Conservation (phyloP, 129 eudicot species). For the Lactuca saligna region DNA sequence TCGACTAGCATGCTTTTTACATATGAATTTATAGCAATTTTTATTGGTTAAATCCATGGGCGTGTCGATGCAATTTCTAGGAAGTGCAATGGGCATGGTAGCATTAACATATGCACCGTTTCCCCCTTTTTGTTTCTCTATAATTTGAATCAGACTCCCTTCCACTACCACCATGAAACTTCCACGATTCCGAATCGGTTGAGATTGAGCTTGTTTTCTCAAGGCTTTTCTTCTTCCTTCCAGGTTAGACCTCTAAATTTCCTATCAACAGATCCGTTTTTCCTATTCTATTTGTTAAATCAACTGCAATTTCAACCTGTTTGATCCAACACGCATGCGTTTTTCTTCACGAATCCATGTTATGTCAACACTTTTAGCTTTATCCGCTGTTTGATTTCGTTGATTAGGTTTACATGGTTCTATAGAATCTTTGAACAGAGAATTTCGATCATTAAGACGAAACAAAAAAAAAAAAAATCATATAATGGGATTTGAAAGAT, state of each 20-base stretch:
- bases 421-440: background rate
- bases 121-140: constrained; percentile 13
- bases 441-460: background rate
- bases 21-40: too few species aligned
- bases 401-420: background rate
- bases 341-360: background rate
- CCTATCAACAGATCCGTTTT: constrained; percentile 4
- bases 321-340: background rate
- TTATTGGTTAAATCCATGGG: background rate
- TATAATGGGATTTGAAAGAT: background rate
- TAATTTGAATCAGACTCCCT: constrained; percentile 12
- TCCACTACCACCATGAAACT: background rate
- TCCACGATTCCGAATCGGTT: background rate
- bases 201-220: constrained; percentile 4
- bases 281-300: background rate
- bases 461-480: background rate
- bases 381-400: background rate
- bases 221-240: constrained; percentile 13
- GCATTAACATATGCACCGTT: constrained; percentile 7
- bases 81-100: constrained; percentile 3
- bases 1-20: too few species aligned
- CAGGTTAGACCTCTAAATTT: constrained; percentile 7
- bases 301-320: background rate
- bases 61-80: background rate
- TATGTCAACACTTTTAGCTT: background rate